Evolutionary conservation across 2,329 filamentous ascomycete genomes (phyloP).

Genomic region (Aspergillus sp.): DNA sequence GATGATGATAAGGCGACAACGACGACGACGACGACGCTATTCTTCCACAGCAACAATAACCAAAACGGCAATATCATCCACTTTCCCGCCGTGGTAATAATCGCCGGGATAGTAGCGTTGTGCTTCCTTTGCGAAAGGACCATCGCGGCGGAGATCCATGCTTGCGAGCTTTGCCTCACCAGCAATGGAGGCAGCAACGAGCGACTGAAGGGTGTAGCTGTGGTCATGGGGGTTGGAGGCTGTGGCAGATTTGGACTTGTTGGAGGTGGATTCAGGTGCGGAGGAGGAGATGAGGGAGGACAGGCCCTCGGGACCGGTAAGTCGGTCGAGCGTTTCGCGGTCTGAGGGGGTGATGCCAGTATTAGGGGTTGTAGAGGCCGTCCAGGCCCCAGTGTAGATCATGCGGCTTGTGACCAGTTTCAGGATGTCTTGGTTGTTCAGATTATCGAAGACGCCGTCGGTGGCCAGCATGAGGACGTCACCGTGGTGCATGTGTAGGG

Average conservation of each 20-base stretch:
- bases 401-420: conserved; percentile 76
- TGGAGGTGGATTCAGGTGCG: conserved; percentile 7
- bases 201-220: conserved; percentile 66
- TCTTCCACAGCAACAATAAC: conserved; percentile 73
- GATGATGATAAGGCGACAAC: neutral
- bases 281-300: conserved; percentile 24
- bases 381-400: conserved; percentile 73
- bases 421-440: conserved; percentile 86
- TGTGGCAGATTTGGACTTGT: conserved; percentile 9
- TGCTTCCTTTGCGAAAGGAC: conserved; percentile 93
- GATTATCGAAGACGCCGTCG: conserved; percentile 94
- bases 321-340: conserved; percentile 53
- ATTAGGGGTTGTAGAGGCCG: conserved; percentile 51
- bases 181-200: conserved; percentile 76
- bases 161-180: conserved; percentile 82
- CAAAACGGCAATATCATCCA: conserved; percentile 92
- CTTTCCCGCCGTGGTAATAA: conserved; percentile 86
- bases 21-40: neutral
- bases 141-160: conserved; percentile 75
- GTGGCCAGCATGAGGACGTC: conserved; percentile 93
- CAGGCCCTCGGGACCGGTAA: conserved; percentile 52
- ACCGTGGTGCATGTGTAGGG: conserved; percentile 77
- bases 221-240: conserved; percentile 18
- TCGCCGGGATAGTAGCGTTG: conserved; percentile 84
- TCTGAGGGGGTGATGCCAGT: conserved; percentile 62